Evolutionary conservation across 179 eudicot genomes (phyloP).

Genomic region (Pouteria campechiana): DNA sequence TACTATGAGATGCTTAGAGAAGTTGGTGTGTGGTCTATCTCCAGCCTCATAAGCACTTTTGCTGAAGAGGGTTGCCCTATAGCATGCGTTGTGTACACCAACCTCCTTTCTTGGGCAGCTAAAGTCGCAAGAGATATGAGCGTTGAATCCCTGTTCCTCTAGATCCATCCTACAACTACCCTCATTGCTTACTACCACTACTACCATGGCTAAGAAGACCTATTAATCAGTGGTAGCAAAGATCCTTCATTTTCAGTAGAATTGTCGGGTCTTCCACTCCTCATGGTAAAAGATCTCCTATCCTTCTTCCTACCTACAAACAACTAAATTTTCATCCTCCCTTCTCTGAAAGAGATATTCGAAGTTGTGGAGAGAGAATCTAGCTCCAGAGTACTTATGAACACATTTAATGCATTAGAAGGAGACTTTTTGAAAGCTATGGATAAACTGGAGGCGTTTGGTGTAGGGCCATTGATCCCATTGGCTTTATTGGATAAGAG

Average conservation of each 20-base stretch:
- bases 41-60: background rate
- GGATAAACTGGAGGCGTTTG: background rate
- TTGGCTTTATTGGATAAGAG: background rate
- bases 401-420: background rate
- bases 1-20: no score
- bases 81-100: background rate
- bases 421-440: background rate
- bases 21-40: background rate
- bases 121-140: background rate
- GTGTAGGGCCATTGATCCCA: background rate
- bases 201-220: background rate
- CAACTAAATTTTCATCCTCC: background rate
- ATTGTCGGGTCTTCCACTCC: background rate
- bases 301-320: background rate
- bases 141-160: background rate
- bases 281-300: background rate
- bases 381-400: background rate
- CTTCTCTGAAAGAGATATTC: background rate
- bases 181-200: background rate
- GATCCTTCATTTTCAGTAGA: background rate
- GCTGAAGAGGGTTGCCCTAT: background rate
- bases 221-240: background rate
- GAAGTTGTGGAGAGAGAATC: background rate
- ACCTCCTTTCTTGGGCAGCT: background rate
- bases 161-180: background rate